Evolutionary conservation across 2,329 filamentous ascomycete species (phyloP).

Genomic region (Sclerotiophoma versabilis): DNA sequence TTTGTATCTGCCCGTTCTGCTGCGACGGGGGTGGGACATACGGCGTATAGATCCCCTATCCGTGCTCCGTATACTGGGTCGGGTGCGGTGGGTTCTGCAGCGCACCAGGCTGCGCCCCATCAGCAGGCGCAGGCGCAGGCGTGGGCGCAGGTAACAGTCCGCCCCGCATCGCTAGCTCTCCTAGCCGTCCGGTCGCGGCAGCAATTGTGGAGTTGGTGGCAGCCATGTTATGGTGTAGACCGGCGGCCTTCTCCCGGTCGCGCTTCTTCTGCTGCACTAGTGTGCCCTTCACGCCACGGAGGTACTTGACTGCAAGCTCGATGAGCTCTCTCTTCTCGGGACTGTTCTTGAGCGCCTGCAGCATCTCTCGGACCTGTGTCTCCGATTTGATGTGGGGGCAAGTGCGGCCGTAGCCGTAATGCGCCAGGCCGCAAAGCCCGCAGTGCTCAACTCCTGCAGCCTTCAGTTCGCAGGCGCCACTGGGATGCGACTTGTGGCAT

Average conservation of each 20-base stretch:
- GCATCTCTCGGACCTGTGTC: slow-evolving; percentile 68
- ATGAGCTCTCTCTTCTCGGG: slow-evolving; percentile 63
- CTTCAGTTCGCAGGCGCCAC: slow-evolving; percentile 68
- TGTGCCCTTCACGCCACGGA: slow-evolving; percentile 63
- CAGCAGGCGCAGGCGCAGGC: background rate
- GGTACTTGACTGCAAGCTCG: slow-evolving; percentile 62
- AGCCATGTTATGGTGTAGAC: background rate
- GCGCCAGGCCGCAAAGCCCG: slow-evolving; percentile 69
- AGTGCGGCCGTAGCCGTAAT: slow-evolving; percentile 61
- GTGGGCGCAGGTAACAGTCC: background rate
- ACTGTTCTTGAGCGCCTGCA: slow-evolving; percentile 67
- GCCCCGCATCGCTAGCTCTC: background rate
- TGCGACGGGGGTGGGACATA: background rate
- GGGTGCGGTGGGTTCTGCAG: no score
- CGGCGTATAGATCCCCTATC: background rate
- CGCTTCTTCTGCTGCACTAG: slow-evolving; percentile 61
- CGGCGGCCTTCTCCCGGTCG: slow-evolving; percentile 40
- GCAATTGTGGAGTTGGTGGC: background rate
- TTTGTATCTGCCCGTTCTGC: background rate
- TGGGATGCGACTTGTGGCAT: slow-evolving; percentile 62
- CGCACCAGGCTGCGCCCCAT: background rate
- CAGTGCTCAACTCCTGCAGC: slow-evolving; percentile 66
- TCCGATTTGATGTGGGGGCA: slow-evolving; percentile 71
- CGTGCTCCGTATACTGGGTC: background rate
- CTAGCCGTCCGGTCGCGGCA: background rate